A percentile compares a stretch with the other conserved stretches of the same genome.
These are phyloP conservation scores for Hypoxylon sp. DNA, from an alignment of 2,329 filamentous ascomycete species.

Conservation along the genomic window DNA sequence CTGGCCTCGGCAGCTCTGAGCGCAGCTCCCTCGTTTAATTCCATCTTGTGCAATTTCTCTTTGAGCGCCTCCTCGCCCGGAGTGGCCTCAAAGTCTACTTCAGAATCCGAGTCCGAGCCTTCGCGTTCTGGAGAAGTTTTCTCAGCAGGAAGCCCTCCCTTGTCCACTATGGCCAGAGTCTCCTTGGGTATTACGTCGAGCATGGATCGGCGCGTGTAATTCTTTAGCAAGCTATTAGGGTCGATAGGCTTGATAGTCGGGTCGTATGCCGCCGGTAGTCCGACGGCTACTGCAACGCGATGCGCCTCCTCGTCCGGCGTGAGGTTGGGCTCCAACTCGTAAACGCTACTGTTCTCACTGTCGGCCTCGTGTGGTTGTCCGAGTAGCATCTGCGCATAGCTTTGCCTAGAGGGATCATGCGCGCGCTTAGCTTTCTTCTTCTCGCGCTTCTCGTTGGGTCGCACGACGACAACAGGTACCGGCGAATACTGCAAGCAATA, in stretches of 20 bases:
- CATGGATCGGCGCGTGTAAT: constrained; percentile 38
- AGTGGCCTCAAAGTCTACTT: constrained; percentile 60
- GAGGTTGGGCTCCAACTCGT: constrained; percentile 67
- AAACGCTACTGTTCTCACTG: constrained; percentile 65
- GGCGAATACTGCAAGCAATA: constrained; percentile 95
- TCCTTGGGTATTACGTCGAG: constrained; percentile 41
- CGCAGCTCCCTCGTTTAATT: constrained; percentile 52
- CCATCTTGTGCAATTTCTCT: constrained; percentile 55
- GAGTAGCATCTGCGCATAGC: constrained; percentile 82
- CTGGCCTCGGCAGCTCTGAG: constrained; percentile 48
- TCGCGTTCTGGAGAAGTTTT: constrained; percentile 56
- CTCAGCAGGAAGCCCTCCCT: constrained; percentile 57
- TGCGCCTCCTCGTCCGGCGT: constrained; percentile 74
- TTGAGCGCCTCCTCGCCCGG: constrained; percentile 58
- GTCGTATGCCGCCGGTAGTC: constrained; percentile 72
- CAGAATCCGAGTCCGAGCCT: constrained; percentile 55
- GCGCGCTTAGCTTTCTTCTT: constrained; percentile 91
- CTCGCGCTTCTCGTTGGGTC: constrained; percentile 86
- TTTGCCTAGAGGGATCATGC: constrained; percentile 79
- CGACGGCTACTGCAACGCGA: constrained; percentile 72
- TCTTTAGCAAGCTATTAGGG: constrained; percentile 48
- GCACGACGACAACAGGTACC: constrained; percentile 91
- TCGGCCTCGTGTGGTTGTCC: constrained; percentile 70
- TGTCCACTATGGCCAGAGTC: constrained; percentile 45
- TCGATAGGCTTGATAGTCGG: constrained; percentile 72